Percentiles rank a stretch among this genome's conserved stretches.
Evolutionary conservation across 2,329 filamentous ascomycete species (phyloP).

Genomic region (Calonectria hawksworthii): DNA sequence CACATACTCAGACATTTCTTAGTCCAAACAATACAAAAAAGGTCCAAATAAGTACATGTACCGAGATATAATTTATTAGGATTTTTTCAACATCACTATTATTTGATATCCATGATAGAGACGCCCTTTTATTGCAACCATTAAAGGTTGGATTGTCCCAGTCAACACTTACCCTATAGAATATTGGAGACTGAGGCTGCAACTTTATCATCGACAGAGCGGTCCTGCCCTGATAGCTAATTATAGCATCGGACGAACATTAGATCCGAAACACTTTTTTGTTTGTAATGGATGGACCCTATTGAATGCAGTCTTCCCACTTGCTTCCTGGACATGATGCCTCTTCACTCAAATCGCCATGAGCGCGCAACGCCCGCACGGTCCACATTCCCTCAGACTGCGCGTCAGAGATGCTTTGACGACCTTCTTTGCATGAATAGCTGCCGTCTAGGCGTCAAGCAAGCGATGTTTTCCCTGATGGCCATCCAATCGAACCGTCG

Average conservation of each 20-base stretch:
- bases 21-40: not conserved
- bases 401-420: no score
- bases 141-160: not conserved
- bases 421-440: not conserved
- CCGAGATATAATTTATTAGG: not conserved
- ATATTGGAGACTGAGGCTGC: not conserved
- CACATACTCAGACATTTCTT: not conserved
- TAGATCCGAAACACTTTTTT: no score
- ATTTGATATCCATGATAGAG: not conserved
- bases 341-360: not conserved
- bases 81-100: not conserved
- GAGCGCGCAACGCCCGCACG: not conserved
- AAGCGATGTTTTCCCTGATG: not conserved
- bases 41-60: not conserved
- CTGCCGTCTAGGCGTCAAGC: not conserved
- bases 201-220: not conserved
- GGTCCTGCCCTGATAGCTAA: not conserved
- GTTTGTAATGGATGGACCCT: no score
- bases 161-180: not conserved
- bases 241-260: not conserved
- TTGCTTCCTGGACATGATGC: not conserved
- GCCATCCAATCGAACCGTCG: not conserved
- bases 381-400: not conserved
- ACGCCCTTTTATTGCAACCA: not conserved
- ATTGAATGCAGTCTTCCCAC: no score